Conservation (phyloP, 768 basidiomycete genomes). For the Guyanaporus albipodus region DNA sequence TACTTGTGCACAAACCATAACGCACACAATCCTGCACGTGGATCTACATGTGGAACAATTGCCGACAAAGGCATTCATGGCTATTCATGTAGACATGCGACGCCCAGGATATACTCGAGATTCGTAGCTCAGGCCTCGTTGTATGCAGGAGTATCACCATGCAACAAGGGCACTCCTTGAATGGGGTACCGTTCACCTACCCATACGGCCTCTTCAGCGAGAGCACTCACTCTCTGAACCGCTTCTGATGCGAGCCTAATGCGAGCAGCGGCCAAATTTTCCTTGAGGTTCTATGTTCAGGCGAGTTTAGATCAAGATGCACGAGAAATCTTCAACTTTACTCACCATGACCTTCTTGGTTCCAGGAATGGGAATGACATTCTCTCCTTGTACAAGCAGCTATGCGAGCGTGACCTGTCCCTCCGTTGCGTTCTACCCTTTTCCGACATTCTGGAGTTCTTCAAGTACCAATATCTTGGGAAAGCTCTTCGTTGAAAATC, state of each 20-base stretch:
- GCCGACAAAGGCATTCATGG: too few species aligned
- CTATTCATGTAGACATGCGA: too few species aligned
- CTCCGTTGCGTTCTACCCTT: constrained; percentile 31
- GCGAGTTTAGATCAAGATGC: neutral
- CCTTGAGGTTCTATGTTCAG: constrained; percentile 37
- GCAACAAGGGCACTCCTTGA: constrained; percentile 1
- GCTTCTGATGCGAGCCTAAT: constrained; percentile 37
- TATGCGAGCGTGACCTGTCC: constrained; percentile 42
- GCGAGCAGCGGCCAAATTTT: constrained; percentile 38
- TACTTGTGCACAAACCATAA: too few species aligned
- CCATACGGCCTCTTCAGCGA: constrained; percentile 31
- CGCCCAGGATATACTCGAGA: too few species aligned
- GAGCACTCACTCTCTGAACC: constrained; percentile 33
- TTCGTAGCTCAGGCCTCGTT: too few species aligned
- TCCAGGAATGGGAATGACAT: constrained; percentile 41
- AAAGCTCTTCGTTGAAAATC: constrained; percentile 41
- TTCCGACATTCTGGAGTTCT: constrained; percentile 31
- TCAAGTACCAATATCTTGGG: constrained; percentile 39
- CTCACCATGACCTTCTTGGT: constrained; percentile 32
- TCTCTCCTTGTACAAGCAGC: constrained; percentile 36
- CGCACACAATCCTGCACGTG: too few species aligned
- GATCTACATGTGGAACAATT: too few species aligned
- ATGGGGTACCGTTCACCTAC: constrained; percentile 28
- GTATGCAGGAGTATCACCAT: constrained; percentile 19
- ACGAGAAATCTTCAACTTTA: neutral